These are phyloP conservation scores for Trametes hirsuta DNA, from an alignment of 1,284 basidiomycete species.

Conservation along the genomic window DNA sequence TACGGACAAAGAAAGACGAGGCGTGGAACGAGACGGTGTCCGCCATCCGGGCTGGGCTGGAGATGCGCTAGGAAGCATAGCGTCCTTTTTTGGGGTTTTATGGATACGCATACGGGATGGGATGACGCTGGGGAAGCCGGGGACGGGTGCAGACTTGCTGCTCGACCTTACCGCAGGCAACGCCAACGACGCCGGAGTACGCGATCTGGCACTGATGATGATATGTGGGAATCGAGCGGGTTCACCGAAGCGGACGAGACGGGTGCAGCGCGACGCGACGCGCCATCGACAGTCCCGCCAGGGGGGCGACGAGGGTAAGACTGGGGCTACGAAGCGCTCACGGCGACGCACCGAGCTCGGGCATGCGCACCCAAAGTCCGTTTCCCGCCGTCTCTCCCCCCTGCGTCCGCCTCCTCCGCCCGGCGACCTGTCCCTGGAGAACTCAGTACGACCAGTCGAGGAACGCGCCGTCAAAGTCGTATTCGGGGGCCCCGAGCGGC, in stretches of 20 bases:
- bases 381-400: not conserved
- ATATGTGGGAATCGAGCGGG: not conserved
- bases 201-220: not conserved
- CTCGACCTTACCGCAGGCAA: not conserved
- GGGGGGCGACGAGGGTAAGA: conserved; percentile 17
- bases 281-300: conserved; percentile 7
- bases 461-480: conserved; percentile 36
- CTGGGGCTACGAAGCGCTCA: conserved; percentile 20
- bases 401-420: not conserved
- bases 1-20: not conserved
- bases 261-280: not conserved
- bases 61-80: conserved; percentile 1
- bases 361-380: conserved; percentile 15
- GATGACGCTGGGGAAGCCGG: not conserved
- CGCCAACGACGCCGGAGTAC: not conserved
- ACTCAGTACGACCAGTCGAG: conserved; percentile 36
- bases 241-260: not conserved
- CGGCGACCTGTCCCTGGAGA: not conserved
- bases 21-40: not conserved
- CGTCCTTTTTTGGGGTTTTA: conserved; percentile 12
- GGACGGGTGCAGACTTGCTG: not conserved
- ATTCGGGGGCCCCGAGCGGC: conserved; percentile 20
- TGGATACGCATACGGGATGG: not conserved
- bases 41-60: not conserved
- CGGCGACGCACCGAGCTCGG: conserved; percentile 23